Conservation (phyloP, 139 green algal genomes). For the Edaphochlamys debaryana region DNA sequence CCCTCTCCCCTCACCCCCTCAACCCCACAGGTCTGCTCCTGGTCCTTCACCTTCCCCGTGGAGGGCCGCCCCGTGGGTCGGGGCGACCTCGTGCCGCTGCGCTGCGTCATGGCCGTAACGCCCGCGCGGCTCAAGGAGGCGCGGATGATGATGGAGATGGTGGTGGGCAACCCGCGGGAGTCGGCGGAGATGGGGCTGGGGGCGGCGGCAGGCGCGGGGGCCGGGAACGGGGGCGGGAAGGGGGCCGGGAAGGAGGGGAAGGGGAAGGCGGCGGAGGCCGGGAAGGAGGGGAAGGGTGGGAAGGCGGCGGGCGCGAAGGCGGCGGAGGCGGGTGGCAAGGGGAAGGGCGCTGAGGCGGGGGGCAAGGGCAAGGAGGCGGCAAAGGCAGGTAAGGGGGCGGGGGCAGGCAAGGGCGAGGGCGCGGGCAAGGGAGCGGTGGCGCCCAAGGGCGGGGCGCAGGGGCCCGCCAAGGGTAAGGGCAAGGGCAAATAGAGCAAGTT, state of each 20-base stretch:
- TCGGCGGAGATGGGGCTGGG: neutral
- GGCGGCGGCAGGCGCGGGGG: neutral
- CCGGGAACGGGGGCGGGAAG: neutral
- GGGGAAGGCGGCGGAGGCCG: no score
- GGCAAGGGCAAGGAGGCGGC: neutral
- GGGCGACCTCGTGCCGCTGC: slow-evolving; percentile 67
- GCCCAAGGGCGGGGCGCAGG: no score
- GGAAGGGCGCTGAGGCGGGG: no score
- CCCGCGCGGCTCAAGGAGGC: slow-evolving; percentile 44
- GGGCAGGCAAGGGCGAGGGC: no score
- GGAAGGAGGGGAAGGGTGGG: no score
- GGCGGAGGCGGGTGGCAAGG: no score
- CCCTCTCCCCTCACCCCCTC: neutral
- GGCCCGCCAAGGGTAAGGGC: no score
- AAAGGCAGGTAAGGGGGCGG: no score
- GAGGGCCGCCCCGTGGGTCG: slow-evolving; percentile 61
- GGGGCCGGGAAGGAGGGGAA: no score
- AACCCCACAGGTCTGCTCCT: slow-evolving; percentile 45
- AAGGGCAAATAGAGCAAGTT: no score
- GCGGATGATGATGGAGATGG: slow-evolving; percentile 54
- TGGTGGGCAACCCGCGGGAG: slow-evolving; percentile 55
- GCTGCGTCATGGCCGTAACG: slow-evolving; percentile 66
- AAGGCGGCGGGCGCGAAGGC: no score
- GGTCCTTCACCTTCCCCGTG: slow-evolving; percentile 77
- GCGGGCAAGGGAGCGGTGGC: no score